Percentiles rank a stretch among this genome's conserved stretches.
Conservation (phyloP, 169 alveolate species). For the Plasmodium gaboni region DNA sequence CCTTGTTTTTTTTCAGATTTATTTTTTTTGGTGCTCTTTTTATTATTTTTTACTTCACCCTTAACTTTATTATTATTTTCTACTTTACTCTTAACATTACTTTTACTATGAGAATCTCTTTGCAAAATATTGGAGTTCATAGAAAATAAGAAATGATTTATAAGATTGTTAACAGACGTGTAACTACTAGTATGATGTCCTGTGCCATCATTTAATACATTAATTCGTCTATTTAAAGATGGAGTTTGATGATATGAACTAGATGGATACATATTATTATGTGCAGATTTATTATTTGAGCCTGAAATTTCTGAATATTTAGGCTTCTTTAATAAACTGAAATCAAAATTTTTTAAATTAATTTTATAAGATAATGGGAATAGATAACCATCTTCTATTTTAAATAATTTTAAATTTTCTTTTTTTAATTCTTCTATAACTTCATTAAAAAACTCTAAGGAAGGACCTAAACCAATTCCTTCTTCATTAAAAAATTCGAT, state of each 20-base stretch:
- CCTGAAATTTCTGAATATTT: constrained; percentile 31
- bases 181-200: constrained; percentile 5
- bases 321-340: constrained; percentile 62
- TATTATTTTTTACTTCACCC: too few relatives aligned
- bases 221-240: constrained; percentile 29
- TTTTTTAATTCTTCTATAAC: constrained; percentile 79
- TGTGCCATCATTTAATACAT: constrained; percentile 28
- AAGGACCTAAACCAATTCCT: constrained; percentile 87
- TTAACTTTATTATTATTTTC: too few relatives aligned
- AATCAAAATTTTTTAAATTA: constrained; percentile 73
- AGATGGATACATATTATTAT: background rate
- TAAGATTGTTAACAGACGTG: constrained; percentile 44
- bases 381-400: constrained; percentile 51
- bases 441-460: constrained; percentile 81
- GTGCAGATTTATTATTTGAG: background rate
- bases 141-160: constrained; percentile 56
- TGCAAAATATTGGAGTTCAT: constrained; percentile 55
- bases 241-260: constrained; percentile 17
- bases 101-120: constrained; percentile 4
- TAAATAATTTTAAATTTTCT: constrained; percentile 71
- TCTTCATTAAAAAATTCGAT: constrained; percentile 80
- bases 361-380: constrained; percentile 73
- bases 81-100: background rate
- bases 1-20: background rate
- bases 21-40: background rate